A percentile compares a stretch with the other conserved stretches of the same genome.
These are phyloP conservation scores for Aegilops tauschii DNA, from an alignment of 176 grass and related monocot species.

Conservation along the genomic window DNA sequence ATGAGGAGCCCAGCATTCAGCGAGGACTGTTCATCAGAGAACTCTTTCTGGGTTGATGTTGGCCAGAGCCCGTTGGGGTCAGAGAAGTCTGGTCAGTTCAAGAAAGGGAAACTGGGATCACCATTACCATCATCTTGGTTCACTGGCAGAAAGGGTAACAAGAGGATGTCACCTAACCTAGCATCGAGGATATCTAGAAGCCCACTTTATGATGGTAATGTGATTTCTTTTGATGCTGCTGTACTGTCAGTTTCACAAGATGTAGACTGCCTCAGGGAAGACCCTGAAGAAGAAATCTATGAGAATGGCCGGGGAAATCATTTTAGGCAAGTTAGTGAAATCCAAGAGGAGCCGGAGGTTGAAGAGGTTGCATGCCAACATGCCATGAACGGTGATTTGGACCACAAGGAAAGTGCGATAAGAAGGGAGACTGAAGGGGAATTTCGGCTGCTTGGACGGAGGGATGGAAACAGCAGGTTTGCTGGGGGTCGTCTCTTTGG, in stretches of 20 bases:
- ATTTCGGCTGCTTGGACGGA: constrained; percentile 80
- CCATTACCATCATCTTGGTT: constrained; percentile 93
- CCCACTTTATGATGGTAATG: constrained; percentile 76
- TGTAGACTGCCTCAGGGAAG: constrained; percentile 62
- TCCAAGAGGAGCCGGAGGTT: constrained; percentile 78
- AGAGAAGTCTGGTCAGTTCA: constrained; percentile 67
- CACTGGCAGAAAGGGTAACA: constrained; percentile 68
- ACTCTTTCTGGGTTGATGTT: constrained; percentile 85
- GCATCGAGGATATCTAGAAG: constrained; percentile 65
- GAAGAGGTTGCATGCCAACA: constrained; percentile 50
- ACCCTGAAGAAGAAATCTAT: constrained; percentile 49
- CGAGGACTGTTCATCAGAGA: constrained; percentile 81
- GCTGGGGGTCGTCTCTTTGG: constrained; percentile 62
- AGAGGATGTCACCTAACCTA: constrained; percentile 70
- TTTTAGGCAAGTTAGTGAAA: constrained; percentile 77
- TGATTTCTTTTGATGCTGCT: constrained; percentile 94
- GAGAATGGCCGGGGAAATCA: constrained; percentile 50
- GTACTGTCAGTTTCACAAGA: constrained; percentile 92
- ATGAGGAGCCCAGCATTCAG: constrained; percentile 90
- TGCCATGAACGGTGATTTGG: constrained; percentile 39
- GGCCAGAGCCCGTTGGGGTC: constrained; percentile 82
- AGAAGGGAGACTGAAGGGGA: constrained; percentile 98
- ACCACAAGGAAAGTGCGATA: constrained; percentile 88
- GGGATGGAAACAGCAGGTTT: constrained; percentile 77
- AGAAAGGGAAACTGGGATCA: constrained; percentile 85